Percentiles rank a stretch among this genome's conserved stretches.
Conservation (phyloP, 1,139 yeast genomes). For the Geotrichum candidum region DNA sequence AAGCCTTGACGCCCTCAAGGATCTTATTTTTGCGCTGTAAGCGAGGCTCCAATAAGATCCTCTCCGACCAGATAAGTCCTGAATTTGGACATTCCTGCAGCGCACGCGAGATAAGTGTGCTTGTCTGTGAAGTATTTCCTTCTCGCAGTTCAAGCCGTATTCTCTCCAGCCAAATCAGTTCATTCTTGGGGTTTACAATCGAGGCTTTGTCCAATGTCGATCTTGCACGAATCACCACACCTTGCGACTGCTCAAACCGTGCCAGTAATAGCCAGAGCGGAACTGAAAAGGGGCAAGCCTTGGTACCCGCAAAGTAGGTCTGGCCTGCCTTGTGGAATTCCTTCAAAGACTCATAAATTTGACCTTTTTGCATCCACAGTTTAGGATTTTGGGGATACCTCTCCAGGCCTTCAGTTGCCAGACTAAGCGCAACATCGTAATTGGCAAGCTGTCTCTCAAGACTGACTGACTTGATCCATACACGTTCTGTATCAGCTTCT, state of each 20-base stretch:
- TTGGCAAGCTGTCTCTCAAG: constrained; percentile 43
- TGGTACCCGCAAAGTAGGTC: constrained; percentile 46
- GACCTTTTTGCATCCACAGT: constrained; percentile 56
- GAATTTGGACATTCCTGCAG: constrained; percentile 55
- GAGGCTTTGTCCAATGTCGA: constrained; percentile 68
- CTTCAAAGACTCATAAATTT: constrained; percentile 39
- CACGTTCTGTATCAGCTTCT: constrained; percentile 38
- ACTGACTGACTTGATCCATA: constrained; percentile 62
- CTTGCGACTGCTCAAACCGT: constrained; percentile 41
- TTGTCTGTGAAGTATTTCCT: constrained; percentile 49
- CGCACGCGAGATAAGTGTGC: constrained; percentile 53
- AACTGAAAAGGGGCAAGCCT: constrained; percentile 41
- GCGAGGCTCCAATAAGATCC: constrained; percentile 45
- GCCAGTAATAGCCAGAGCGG: constrained; percentile 57
- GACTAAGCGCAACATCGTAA: constrained; percentile 36
- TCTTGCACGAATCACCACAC: constrained; percentile 56
- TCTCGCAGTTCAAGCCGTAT: constrained; percentile 52
- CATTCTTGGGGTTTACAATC: constrained; percentile 45
- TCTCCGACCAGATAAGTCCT: constrained; percentile 57
- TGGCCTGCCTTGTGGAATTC: constrained; percentile 44
- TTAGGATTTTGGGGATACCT: constrained; percentile 45
- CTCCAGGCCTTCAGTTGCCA: constrained; percentile 44
- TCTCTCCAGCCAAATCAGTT: constrained; percentile 52
- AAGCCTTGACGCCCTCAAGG: constrained; percentile 64
- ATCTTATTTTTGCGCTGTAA: constrained; percentile 56